Base-by-base conservation (phyloP, 768 basidiomycete species). In the Agrocybe chaxingu region DNA sequence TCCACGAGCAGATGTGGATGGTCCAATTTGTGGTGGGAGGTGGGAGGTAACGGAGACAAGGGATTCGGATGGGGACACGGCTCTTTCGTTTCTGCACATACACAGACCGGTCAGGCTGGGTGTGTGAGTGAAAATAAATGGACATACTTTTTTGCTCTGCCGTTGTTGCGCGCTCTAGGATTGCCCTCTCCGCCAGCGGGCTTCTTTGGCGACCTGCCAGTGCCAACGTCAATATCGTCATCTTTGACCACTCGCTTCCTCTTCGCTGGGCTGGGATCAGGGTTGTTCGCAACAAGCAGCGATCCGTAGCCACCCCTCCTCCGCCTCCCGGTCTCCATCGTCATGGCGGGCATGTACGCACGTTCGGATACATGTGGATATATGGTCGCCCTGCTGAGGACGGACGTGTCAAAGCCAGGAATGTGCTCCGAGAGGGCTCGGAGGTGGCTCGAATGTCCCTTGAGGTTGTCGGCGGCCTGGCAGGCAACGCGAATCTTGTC, bases 401-500 rank as follows among this genome's bases (percentile, higher is more conserved):
- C 62, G 44, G 77, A 69, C 6, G 75, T 57, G 65, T 89, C 82
- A 57, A 85, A 84, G 52, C 75, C 79, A 16, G 87, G 87, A 7
- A 89, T 66, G 51, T 78, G 71, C 53, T 79, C 79, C 8, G 88
- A 72, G 32, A 91, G 77, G 18, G 74, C 70, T 43, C 74, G 74
- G 62, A 90, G 79, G 59, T 90, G 84, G 52, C 64, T 63, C 41
- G 76, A 70, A 66, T 89, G 84, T 7, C 70, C 68, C 61, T 85
- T 81, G 68, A 98, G 84, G 60, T 82, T 87, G 72, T 98, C 94
- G 34, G 91, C 90, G 24, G 93, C 93, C 55, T 85, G 86, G 58
- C 87, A 92, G 13, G 92, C 92, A 53, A 96, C 92, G 62, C 92
- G 83, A 68, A 98, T 96, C 77, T 98, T 98, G 82, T 98, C 97